Conservation (phyloP, 2,329 filamentous ascomycete species). For the Diaporthe humulicola region DNA sequence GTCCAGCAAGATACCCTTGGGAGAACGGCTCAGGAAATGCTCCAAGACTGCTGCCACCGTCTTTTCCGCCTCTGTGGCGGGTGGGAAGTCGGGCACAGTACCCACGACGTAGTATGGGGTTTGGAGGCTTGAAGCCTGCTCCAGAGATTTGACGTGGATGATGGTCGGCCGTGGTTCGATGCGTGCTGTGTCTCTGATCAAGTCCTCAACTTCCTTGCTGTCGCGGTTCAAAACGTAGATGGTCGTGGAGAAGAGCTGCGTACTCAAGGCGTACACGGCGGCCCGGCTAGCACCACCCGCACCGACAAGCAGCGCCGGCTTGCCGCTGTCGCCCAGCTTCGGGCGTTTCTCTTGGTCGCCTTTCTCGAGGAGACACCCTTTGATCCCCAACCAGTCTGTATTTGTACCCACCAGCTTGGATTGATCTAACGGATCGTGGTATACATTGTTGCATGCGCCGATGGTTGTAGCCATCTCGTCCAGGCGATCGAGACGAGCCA, state of each 20-base stretch:
- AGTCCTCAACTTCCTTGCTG: slow-evolving; percentile 45
- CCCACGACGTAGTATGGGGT: slow-evolving; percentile 53
- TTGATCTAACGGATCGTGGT: slow-evolving; percentile 43
- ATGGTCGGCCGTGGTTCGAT: slow-evolving; percentile 43
- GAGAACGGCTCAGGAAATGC: slow-evolving; percentile 45
- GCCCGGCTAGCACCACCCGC: slow-evolving; percentile 58
- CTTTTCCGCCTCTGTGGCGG: slow-evolving; percentile 47
- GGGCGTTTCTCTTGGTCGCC: slow-evolving; percentile 40
- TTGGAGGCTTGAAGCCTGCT: slow-evolving; percentile 44
- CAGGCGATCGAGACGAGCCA: slow-evolving; percentile 52
- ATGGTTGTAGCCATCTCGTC: slow-evolving; percentile 52
- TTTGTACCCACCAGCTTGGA: slow-evolving; percentile 53
- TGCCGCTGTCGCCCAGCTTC: slow-evolving; percentile 42
- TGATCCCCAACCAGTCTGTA: slow-evolving; percentile 58
- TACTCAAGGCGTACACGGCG: slow-evolving; percentile 52
- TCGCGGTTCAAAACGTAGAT: slow-evolving; percentile 56
- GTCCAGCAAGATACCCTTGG: slow-evolving; percentile 53
- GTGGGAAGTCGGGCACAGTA: slow-evolving; percentile 54
- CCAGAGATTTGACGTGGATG: slow-evolving; percentile 47
- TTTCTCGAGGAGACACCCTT: slow-evolving; percentile 48
- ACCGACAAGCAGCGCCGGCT: slow-evolving; percentile 51
- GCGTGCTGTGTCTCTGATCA: slow-evolving; percentile 45
- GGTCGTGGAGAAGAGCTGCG: slow-evolving; percentile 45
- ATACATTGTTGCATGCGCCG: slow-evolving; percentile 55
- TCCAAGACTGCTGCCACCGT: slow-evolving; percentile 45